These are phyloP conservation scores for Penicillium crustosum DNA, from an alignment of 2,329 filamentous ascomycete species.

Conservation along the genomic window DNA sequence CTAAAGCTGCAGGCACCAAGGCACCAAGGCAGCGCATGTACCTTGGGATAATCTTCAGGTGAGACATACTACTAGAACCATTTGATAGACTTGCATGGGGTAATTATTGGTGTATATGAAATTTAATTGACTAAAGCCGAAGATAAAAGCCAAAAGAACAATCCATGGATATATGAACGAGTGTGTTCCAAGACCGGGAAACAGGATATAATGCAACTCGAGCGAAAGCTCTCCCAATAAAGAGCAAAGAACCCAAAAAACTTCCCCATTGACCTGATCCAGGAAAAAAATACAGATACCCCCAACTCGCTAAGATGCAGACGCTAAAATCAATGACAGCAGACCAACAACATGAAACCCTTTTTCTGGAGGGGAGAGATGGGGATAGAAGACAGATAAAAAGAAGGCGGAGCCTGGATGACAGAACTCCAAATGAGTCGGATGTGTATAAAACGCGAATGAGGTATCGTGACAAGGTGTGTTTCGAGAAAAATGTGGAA, in stretches of 20 bases:
- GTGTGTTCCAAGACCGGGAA: neutral
- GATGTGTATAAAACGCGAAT: neutral
- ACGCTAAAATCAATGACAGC: conserved; percentile 3
- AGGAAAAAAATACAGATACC: neutral
- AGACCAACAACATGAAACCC: neutral
- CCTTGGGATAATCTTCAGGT: neutral
- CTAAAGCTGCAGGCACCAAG: neutral
- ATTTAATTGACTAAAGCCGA: neutral
- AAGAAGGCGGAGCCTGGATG: neutral
- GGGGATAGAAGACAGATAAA: neutral
- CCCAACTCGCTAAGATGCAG: conserved; percentile 9
- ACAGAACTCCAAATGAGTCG: neutral
- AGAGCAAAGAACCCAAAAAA: neutral
- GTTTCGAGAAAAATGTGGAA: neutral
- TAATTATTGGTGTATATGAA: neutral
- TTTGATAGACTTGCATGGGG: neutral
- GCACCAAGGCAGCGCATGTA: neutral
- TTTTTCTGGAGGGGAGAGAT: neutral
- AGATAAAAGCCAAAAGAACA: neutral
- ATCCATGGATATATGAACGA: neutral
- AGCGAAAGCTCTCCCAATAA: neutral
- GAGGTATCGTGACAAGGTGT: conserved; percentile 1
- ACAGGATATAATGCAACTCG: conserved; percentile 7
- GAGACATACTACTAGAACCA: neutral
- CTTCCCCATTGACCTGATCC: neutral